Percentiles rank a stretch among this genome's conserved stretches.
These are phyloP conservation scores for Conticribra guillardii DNA, from an alignment of 108 stramenopile species.

Conservation along the genomic window DNA sequence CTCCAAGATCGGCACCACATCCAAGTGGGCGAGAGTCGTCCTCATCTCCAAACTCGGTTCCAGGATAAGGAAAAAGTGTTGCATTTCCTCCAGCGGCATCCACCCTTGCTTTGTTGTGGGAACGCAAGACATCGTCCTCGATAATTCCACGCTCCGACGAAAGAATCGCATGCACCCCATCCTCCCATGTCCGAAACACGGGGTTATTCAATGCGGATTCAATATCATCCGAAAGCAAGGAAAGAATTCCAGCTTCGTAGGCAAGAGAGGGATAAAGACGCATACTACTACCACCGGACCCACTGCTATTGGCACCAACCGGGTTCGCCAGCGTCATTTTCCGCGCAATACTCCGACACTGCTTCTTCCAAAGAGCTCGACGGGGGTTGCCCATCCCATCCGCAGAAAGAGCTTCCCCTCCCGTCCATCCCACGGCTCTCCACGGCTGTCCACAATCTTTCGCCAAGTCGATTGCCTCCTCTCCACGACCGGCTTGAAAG, in stretches of 20 bases:
- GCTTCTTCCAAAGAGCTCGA: slow-evolving; percentile 73
- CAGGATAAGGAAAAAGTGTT: slow-evolving; percentile 32
- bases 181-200: slow-evolving; percentile 61
- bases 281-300: too few species aligned
- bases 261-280: slow-evolving; percentile 30
- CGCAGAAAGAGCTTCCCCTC: slow-evolving; percentile 51
- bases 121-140: slow-evolving; percentile 67
- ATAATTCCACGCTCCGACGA: slow-evolving; percentile 49
- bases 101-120: slow-evolving; percentile 51
- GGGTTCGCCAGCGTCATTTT: slow-evolving; percentile 28
- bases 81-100: slow-evolving; percentile 19
- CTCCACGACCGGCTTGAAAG: slow-evolving; percentile 60
- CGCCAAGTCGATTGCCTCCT: slow-evolving; percentile 58
- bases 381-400: slow-evolving; percentile 62
- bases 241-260: slow-evolving; percentile 72
- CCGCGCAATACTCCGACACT: slow-evolving; percentile 48
- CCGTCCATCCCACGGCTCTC: slow-evolving; percentile 69
- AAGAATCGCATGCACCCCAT: slow-evolving; percentile 55
- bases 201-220: slow-evolving; percentile 62
- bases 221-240: slow-evolving; percentile 65
- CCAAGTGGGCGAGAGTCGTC: slow-evolving; percentile 4
- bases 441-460: slow-evolving; percentile 66
- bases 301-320: neutral
- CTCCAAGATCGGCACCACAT: slow-evolving; percentile 38
- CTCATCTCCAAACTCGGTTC: slow-evolving; percentile 29